Base-by-base conservation (phyloP, 805 yeast genomes). In the Candida loeiensis region DNA sequence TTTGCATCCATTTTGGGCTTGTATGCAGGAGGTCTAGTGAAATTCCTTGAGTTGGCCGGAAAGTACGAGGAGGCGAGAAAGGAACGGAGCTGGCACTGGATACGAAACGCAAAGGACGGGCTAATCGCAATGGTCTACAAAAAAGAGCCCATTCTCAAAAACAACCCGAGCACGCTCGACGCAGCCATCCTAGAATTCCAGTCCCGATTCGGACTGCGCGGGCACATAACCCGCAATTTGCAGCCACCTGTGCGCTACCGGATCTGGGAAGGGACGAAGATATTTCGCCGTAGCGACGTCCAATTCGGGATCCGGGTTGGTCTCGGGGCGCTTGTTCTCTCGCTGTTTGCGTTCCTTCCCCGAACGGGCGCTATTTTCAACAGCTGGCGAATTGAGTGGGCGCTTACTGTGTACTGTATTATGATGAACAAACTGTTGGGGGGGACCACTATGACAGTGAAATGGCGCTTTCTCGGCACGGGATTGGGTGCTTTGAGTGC, bases 351-450 rank as follows among this genome's bases (percentile, higher is more conserved):
- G 2, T 85, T 79, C 50, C 53, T 76, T 19, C 80, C 81, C 2
- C 53, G 56, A 9, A 77, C 88, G 0, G 67, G 80, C 37, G 65
- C 67, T 4, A 45, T 55, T 1, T 87, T 85, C 50, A 71, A 64
- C 34, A 71, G 67, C 30, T 85, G 87, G 88, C 63, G 90, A 47
- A 82, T 84, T 12, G 95, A 86, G 56, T 86, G 95, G 95, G 80
- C 88, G 0, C 61, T 86, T 27, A 85, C 84, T n/a, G 80, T 89
- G 0, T 86, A 79, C 49, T 80, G 86, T 50, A 82, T 86, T 40
- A 84, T 86, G 66, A 85, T 86, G 91, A 84, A 82, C 50, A 85
- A 85, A 51, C 82, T 90, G 1, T 64, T 85, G 4, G 95, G 95
- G 7, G 95, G 95, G 0, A 87, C 95, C 0, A 75, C 85, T 8